phyloP scores from a whole-genome alignment of 2,329 filamentous ascomycete genomes.

The Xylariales sp. region DNA sequence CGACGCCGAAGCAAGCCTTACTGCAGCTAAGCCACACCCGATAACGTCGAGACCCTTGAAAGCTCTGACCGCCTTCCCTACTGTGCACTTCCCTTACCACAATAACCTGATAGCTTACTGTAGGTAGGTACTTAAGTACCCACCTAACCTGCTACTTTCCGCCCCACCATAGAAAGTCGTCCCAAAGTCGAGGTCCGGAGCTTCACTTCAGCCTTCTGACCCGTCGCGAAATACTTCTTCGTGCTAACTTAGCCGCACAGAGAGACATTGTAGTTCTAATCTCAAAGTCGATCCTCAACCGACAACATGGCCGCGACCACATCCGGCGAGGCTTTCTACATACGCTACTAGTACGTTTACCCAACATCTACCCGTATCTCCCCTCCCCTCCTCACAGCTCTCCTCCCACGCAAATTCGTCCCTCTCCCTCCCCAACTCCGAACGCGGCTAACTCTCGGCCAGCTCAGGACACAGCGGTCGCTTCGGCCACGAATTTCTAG shows the following conservation, averaged over 20 bases:
- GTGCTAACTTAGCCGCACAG: no score
- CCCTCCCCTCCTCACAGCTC: background rate
- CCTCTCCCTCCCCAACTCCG: no score
- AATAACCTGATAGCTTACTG: no score
- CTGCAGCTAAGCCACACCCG: no score
- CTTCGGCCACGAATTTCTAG: conserved; percentile 96
- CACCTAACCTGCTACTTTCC: conserved; percentile 3
- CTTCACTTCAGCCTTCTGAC: no score
- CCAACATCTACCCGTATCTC: background rate
- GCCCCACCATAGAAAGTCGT: conserved; percentile 3
- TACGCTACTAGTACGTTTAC: conserved; percentile 89
- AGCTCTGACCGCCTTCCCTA: conserved; percentile 7
- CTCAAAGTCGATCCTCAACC: no score
- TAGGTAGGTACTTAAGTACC: background rate
- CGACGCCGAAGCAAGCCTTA: no score
- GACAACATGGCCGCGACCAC: conserved; percentile 7
- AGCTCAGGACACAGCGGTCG: conserved; percentile 97
- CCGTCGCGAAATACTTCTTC: no score
- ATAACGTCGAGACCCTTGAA: background rate
- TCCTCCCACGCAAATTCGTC: background rate
- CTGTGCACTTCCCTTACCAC: no score
- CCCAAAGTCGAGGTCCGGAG: background rate
- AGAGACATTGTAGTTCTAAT: no score
- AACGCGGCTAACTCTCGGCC: no score
- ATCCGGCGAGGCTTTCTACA: conserved; percentile 76